A percentile compares a stretch with the other conserved stretches of the same genome.
phyloP scores from a whole-genome alignment of 2,329 filamentous ascomycete species.

The Talaromyces sp. region DNA sequence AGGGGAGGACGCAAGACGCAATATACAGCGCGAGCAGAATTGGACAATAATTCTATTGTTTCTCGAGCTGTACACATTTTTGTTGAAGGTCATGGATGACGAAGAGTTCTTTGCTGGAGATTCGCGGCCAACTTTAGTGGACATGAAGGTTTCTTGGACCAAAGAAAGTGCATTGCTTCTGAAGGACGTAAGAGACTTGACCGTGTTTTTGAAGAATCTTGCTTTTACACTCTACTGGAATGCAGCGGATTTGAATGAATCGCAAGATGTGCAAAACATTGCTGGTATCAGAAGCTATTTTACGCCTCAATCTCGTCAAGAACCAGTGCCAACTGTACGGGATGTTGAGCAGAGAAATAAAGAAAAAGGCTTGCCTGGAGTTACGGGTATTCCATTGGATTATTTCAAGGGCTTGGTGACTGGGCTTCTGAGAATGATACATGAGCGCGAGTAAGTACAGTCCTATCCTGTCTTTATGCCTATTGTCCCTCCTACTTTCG shows the following conservation, averaged over 20 bases:
- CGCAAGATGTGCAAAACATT: constrained; percentile 31
- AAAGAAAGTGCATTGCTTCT: constrained; percentile 64
- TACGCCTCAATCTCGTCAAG: constrained; percentile 19
- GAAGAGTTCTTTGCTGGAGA: constrained; percentile 79
- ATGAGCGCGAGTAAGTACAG: constrained; percentile 66
- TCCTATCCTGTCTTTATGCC: not conserved
- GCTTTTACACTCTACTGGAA: constrained; percentile 87
- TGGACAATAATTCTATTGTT: constrained; percentile 90
- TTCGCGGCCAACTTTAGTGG: constrained; percentile 36
- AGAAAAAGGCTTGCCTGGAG: constrained; percentile 50
- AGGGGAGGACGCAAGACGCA: constrained; percentile 34
- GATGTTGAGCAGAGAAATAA: constrained; percentile 34
- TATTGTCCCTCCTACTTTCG: not conserved
- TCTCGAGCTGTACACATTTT: constrained; percentile 87
- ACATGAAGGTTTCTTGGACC: constrained; percentile 50
- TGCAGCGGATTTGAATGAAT: constrained; percentile 56
- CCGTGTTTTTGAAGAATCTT: constrained; percentile 81
- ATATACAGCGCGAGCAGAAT: constrained; percentile 51
- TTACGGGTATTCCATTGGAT: constrained; percentile 67
- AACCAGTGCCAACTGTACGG: constrained; percentile 20
- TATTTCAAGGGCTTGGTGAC: constrained; percentile 77
- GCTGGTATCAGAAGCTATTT: constrained; percentile 45
- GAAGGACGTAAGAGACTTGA: constrained; percentile 65
- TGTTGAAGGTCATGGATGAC: constrained; percentile 88
- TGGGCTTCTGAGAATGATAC: constrained; percentile 75